Evolutionary conservation across 2,329 filamentous ascomycete genomes (phyloP).

Genomic region (Sarocladium oryzae): DNA sequence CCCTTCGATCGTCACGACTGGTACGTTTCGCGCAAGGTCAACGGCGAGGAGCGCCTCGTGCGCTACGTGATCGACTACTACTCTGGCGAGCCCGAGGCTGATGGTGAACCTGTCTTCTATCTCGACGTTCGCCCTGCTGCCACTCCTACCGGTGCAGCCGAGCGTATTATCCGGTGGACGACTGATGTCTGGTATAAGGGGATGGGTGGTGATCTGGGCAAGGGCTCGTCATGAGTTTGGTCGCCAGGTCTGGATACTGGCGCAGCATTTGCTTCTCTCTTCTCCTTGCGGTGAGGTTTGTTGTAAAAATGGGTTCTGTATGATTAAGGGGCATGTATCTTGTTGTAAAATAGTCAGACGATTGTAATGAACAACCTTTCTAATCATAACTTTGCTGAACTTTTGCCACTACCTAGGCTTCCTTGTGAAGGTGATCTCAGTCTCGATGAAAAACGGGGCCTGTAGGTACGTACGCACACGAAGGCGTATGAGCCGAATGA

Average conservation of each 20-base stretch:
- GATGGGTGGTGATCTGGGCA: constrained; percentile 53
- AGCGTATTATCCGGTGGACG: constrained; percentile 81
- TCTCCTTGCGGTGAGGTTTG: neutral
- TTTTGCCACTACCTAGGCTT: too few species aligned
- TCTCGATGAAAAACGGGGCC: too few species aligned
- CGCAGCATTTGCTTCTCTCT: neutral
- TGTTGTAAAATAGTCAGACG: neutral
- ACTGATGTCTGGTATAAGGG: constrained; percentile 93
- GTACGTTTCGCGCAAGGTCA: constrained; percentile 72
- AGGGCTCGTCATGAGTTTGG: neutral
- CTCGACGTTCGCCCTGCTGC: constrained; percentile 89
- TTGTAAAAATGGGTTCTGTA: neutral
- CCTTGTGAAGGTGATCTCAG: too few species aligned
- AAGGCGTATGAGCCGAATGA: too few species aligned
- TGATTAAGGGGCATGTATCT: neutral
- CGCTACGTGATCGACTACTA: constrained; percentile 98
- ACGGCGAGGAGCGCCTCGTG: constrained; percentile 67
- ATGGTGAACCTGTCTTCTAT: constrained; percentile 90
- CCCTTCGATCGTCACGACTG: constrained; percentile 98
- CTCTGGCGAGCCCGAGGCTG: constrained; percentile 71
- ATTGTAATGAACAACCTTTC: neutral
- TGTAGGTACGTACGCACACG: too few species aligned
- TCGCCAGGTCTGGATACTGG: neutral
- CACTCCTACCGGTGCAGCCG: constrained; percentile 70
- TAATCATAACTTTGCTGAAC: neutral